These are phyloP conservation scores for Apiospora pterosperma DNA, from an alignment of 2,329 filamentous ascomycete species.

Conservation along the genomic window DNA sequence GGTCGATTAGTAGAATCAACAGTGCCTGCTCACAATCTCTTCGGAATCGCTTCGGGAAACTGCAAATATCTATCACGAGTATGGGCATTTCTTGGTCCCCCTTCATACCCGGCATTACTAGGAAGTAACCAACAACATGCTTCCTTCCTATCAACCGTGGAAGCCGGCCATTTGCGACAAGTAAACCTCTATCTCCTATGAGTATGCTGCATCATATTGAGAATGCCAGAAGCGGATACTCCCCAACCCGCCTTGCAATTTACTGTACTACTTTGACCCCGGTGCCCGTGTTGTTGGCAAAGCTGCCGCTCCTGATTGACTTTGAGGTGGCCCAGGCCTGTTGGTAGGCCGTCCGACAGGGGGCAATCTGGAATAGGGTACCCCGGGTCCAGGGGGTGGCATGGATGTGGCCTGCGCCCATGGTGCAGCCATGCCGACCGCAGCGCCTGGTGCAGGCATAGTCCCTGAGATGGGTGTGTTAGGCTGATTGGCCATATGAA, in stretches of 20 bases:
- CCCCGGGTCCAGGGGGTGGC: constrained; percentile 26
- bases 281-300: background rate
- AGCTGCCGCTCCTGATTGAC: background rate
- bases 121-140: too few species aligned
- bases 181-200: too few species aligned
- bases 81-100: too few species aligned
- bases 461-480: constrained; percentile 10
- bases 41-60: too few species aligned
- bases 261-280: background rate
- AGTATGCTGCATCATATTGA: background rate
- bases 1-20: too few species aligned
- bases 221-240: too few species aligned
- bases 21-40: too few species aligned
- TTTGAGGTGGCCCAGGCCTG: background rate
- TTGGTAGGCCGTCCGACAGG: background rate
- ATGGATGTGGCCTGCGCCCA: constrained; percentile 42
- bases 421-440: constrained; percentile 37
- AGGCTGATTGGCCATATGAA: constrained; percentile 58
- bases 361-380: background rate
- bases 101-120: too few species aligned
- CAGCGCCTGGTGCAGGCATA: constrained; percentile 9
- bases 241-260: background rate
- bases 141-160: too few species aligned
- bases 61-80: too few species aligned
- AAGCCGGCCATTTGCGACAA: too few species aligned